Conservation (phyloP, 148 eudicot species). For the Mesembryanthemum crystallinum region DNA sequence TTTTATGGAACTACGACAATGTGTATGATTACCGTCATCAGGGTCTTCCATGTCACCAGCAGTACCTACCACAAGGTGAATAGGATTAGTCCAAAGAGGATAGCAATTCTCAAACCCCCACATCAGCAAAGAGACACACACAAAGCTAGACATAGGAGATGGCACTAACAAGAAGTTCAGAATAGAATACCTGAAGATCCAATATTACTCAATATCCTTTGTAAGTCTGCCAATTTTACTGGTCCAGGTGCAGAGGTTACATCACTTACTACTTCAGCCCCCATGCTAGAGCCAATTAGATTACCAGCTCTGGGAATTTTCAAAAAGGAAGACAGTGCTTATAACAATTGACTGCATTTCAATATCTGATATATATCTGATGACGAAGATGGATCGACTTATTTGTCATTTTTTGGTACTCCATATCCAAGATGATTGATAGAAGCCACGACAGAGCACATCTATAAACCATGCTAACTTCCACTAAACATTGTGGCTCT, state of each 20-base stretch:
- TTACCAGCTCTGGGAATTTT: conserved; percentile 67
- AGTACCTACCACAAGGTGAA: conserved; percentile 26
- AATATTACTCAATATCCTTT: conserved; percentile 85
- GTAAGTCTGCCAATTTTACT: conserved; percentile 85
- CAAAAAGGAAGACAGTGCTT: neutral
- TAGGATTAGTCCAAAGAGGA: conserved; percentile 17
- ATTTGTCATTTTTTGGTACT: no score
- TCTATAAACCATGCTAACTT: neutral
- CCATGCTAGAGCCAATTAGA: conserved; percentile 74
- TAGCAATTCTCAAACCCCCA: neutral
- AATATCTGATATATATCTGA: neutral
- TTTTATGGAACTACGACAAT: neutral
- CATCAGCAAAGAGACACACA: neutral
- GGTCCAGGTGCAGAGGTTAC: conserved; percentile 89
- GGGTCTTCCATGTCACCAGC: conserved; percentile 66
- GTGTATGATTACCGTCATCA: conserved; percentile 71
- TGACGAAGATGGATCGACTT: neutral
- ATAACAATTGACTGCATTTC: neutral
- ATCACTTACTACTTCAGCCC: conserved; percentile 74
- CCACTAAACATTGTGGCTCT: neutral
- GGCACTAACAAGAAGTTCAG: neutral
- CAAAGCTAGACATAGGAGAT: neutral
- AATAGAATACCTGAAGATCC: conserved; percentile 58
- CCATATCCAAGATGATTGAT: neutral
- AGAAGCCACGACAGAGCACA: neutral